A percentile compares a stretch with the other conserved stretches of the same genome.
These are phyloP conservation scores for Cystofilobasidium capitatum DNA, from an alignment of 768 basidiomycete species.

Conservation along the genomic window DNA sequence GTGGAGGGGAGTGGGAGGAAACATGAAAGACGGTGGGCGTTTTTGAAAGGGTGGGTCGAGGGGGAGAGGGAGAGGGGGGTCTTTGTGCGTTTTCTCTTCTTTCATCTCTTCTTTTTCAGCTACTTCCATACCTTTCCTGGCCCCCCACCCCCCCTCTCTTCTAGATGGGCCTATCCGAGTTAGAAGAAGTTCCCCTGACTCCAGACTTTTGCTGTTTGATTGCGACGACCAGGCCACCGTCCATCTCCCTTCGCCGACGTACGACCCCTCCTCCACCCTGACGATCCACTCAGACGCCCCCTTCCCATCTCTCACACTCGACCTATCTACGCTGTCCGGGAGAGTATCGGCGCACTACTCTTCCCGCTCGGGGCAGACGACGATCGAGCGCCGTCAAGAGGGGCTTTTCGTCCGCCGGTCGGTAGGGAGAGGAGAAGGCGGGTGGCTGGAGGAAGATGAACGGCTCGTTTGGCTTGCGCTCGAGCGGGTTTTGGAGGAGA, in stretches of 20 bases:
- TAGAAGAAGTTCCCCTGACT: no score
- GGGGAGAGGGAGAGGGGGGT: not conserved
- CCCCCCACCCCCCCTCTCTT: not conserved
- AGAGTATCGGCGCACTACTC: not conserved
- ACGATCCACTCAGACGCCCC: conserved; percentile 7
- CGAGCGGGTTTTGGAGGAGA: no score
- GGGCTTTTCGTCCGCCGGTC: no score
- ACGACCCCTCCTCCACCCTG: not conserved
- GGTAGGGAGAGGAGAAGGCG: not conserved
- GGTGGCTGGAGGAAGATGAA: not conserved
- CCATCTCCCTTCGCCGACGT: not conserved
- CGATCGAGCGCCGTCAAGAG: not conserved
- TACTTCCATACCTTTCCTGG: not conserved
- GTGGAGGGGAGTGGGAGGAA: not conserved
- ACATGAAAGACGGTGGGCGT: conserved; percentile 5
- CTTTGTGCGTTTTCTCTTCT: conserved; percentile 3
- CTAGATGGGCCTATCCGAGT: no score
- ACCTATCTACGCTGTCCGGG: not conserved
- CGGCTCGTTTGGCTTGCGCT: not conserved
- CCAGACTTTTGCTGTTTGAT: not conserved
- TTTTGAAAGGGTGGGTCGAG: conserved; percentile 5
- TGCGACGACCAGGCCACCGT: not conserved
- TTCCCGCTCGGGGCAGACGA: not conserved
- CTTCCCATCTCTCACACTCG: conserved; percentile 8
- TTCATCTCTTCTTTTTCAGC: not conserved